A percentile compares a stretch with the other conserved stretches of the same genome.
Evolutionary conservation across 2,329 filamentous ascomycete species (phyloP).

Genomic region (Colletotrichum graminicola): DNA sequence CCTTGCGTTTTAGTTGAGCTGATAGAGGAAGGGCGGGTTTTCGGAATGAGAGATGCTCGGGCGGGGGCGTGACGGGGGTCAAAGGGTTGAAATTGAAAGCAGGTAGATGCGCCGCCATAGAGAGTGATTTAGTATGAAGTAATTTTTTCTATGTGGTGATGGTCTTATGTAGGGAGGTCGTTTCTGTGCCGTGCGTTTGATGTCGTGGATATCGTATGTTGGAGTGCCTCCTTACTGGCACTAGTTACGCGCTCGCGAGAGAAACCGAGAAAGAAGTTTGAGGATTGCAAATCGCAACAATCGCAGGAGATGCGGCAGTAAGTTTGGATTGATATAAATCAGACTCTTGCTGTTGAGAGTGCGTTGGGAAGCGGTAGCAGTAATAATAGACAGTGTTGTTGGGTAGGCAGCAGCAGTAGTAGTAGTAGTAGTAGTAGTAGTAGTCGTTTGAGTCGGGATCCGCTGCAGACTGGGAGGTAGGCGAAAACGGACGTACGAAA

Average conservation of each 20-base stretch:
- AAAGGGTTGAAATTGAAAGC: conserved; percentile 49
- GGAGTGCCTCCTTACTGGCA: conserved; percentile 9
- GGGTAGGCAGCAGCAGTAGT: not conserved
- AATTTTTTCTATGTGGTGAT: conserved; percentile 14
- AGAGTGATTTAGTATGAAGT: conserved; percentile 23
- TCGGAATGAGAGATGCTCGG: conserved; percentile 53
- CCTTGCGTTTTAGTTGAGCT: conserved; percentile 43
- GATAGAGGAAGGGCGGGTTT: conserved; percentile 35
- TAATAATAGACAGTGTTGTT: conserved; percentile 13
- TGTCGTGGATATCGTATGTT: conserved; percentile 20
- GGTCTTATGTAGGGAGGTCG: not conserved
- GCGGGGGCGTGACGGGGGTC: conserved; percentile 55
- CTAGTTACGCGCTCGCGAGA: not conserved
- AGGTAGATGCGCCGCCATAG: conserved; percentile 40
- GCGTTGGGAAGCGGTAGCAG: not conserved
- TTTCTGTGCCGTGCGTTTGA: conserved; percentile 5
- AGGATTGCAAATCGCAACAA: not conserved
- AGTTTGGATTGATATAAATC: conserved; percentile 5
- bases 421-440: not conserved
- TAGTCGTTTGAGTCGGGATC: conserved; percentile 20
- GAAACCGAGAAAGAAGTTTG: not conserved
- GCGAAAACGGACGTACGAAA: conserved; percentile 35
- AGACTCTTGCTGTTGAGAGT: not conserved
- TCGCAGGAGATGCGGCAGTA: conserved; percentile 16
- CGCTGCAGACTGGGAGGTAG: conserved; percentile 33